Base-by-base conservation (phyloP, 768 basidiomycete genomes). In the Lentinula sp. region DNA sequence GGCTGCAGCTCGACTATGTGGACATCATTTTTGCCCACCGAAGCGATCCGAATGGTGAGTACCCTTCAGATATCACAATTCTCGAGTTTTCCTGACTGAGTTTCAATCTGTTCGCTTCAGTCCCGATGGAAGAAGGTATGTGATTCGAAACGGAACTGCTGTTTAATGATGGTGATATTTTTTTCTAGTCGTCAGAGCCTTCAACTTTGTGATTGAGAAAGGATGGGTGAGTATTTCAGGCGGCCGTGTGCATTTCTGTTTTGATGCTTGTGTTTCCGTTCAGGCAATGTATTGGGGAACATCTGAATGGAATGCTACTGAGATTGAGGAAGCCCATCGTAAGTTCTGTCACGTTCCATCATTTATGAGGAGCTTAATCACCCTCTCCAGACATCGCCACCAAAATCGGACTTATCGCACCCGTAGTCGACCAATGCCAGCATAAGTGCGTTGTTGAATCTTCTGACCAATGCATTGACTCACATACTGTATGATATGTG, bases 381-480 rank as follows among this genome's bases (percentile, higher is more conserved):
- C 6, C 7, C 54, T 37, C 35, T 43, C 0, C 62, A 86, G 88
- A 88, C 62, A 75, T 93, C 48, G 90, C 91, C 10, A 77, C 78
- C 56, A 83, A 81, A 62, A 77, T 91, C 43, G 81, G 82, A 64
- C 76, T 95, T 23, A 79, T 84, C 61, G 80, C 81, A 7, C 93
- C 92, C 1, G 82, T 87, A 60, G 85, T 83, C 43, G 92, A 94
- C 64, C 91, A 93, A 73, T 86, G 86, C 68, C 82, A 88, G 67
- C 83, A 88, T 76, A 74, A 86, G 85, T 87, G 62, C 23, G 80
- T 66, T 35, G 80, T 66, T 35, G 37, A 43, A 16, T 51, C 39
- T 39, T 59, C 36, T 13, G 13, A 35, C 20, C 7, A 43, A 20
- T 28, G 28, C 13, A 13, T 18, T 32, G 50, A 1, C 36, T 54